phyloP scores from a whole-genome alignment of 2,329 filamentous ascomycete genomes.

The Diaporthe destruens region DNA sequence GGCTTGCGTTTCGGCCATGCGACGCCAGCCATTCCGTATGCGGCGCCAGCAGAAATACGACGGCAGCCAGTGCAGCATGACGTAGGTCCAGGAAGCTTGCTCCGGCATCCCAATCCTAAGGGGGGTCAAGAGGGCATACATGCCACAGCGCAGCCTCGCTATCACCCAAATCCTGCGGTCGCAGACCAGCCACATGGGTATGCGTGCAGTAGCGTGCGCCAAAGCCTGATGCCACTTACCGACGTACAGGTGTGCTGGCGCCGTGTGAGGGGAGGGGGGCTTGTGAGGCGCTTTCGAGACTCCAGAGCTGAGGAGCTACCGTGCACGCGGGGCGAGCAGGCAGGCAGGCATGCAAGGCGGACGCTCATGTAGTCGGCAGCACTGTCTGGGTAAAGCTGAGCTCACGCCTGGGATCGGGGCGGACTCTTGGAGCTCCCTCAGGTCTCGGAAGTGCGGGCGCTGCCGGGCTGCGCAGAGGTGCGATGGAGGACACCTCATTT shows the following conservation, averaged over 20 bases:
- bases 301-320: conserved; percentile 10
- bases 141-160: conserved; percentile 4
- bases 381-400: conserved; percentile 12
- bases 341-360: neutral
- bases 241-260: conserved; percentile 2
- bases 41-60: conserved; percentile 19
- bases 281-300: conserved; percentile 6
- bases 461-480: conserved; percentile 14
- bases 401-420: conserved; percentile 20
- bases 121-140: neutral
- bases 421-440: neutral
- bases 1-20: neutral
- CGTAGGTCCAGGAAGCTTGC: conserved; percentile 32
- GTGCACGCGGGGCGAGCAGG: neutral
- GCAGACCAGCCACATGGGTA: conserved; percentile 15
- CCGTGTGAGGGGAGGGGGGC: neutral
- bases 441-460: conserved; percentile 18
- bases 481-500: conserved; percentile 3
- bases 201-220: conserved; percentile 9
- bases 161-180: neutral
- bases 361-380: neutral
- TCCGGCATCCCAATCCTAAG: neutral
- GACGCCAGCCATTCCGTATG: neutral
- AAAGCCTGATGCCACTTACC: neutral
- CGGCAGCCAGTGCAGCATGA: conserved; percentile 29